phyloP scores from a whole-genome alignment of 768 basidiomycete species.

The Panaeolus cyanescens region DNA sequence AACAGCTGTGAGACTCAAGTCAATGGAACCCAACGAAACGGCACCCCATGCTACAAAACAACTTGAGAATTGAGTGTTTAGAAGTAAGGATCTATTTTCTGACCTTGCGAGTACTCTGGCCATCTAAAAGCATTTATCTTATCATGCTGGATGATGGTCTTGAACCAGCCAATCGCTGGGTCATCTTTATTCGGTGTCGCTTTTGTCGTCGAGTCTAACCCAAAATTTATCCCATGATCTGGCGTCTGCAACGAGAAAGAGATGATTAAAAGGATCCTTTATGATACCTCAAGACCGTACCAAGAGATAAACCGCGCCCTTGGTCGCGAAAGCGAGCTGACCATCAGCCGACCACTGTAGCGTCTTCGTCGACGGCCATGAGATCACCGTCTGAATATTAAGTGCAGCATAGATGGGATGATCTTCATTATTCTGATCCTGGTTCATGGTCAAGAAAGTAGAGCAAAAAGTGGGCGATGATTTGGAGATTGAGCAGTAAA shows the following conservation, averaged over 20 bases:
- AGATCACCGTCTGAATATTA: conserved; percentile 58
- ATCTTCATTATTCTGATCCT: neutral
- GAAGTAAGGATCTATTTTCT: neutral
- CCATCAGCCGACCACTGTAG: conserved; percentile 80
- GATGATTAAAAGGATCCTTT: neutral
- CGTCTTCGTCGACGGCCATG: conserved; percentile 56
- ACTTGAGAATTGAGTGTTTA: neutral
- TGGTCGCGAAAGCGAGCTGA: conserved; percentile 68
- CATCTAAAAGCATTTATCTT: conserved; percentile 41
- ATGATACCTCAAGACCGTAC: conserved; percentile 36
- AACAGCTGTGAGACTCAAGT: conserved; percentile 56
- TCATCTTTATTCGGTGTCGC: conserved; percentile 35
- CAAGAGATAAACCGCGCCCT: conserved; percentile 67
- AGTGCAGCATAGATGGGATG: conserved; percentile 50
- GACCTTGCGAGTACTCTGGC: conserved; percentile 54
- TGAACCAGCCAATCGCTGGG: conserved; percentile 62
- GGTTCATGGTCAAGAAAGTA: neutral
- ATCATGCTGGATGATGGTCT: conserved; percentile 70
- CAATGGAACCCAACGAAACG: conserved; percentile 72
- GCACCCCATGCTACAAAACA: conserved; percentile 61
- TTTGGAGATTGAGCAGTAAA: neutral
- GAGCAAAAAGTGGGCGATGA: neutral
- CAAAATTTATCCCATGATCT: conserved; percentile 70
- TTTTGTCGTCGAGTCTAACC: conserved; percentile 52
- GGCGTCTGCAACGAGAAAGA: conserved; percentile 56